Conservation (phyloP, 371 early-diverging fungal genomes). For the Lichtheimia hyalospora region DNA sequence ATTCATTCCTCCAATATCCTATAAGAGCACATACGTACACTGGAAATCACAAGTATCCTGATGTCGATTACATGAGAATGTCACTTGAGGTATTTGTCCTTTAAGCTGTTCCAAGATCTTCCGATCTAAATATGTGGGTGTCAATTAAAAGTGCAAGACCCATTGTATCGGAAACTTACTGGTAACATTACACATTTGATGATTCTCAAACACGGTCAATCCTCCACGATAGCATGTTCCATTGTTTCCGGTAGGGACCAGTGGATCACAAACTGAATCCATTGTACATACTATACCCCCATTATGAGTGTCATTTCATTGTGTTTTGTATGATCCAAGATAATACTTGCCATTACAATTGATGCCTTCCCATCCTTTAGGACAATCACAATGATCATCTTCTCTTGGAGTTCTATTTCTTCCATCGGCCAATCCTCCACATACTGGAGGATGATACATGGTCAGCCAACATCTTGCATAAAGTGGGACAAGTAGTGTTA, state of each 20-base stretch:
- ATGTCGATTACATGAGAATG: slow-evolving; percentile 62
- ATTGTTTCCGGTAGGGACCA: slow-evolving; percentile 74
- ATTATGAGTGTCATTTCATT: not conserved
- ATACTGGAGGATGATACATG: slow-evolving; percentile 41
- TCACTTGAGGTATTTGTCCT: slow-evolving; percentile 65
- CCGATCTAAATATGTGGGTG: slow-evolving; percentile 34
- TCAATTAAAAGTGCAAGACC: not conserved
- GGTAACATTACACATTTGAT: slow-evolving; percentile 87
- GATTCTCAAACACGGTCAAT: slow-evolving; percentile 75
- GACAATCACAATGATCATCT: slow-evolving; percentile 70
- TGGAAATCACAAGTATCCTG: slow-evolving; percentile 65
- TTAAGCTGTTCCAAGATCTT: slow-evolving; percentile 67
- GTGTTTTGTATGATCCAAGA: not conserved
- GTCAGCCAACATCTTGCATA: not conserved
- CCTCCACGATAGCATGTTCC: slow-evolving; percentile 87
- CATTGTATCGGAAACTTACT: slow-evolving; percentile 54
- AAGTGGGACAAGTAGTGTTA: not conserved
- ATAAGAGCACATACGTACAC: slow-evolving; percentile 34
- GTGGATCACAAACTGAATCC: slow-evolving; percentile 73
- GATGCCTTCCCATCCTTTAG: slow-evolving; percentile 89
- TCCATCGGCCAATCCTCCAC: slow-evolving; percentile 69
- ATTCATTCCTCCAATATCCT: not conserved
- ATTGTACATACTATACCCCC: slow-evolving; percentile 67
- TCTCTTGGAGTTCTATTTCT: slow-evolving; percentile 60
- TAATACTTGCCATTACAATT: slow-evolving; percentile 79